A percentile compares a stretch with the other conserved stretches of the same genome.
Evolutionary conservation across 1,284 basidiomycete species (phyloP).

Genomic region (Moesziomyces antarcticus): DNA sequence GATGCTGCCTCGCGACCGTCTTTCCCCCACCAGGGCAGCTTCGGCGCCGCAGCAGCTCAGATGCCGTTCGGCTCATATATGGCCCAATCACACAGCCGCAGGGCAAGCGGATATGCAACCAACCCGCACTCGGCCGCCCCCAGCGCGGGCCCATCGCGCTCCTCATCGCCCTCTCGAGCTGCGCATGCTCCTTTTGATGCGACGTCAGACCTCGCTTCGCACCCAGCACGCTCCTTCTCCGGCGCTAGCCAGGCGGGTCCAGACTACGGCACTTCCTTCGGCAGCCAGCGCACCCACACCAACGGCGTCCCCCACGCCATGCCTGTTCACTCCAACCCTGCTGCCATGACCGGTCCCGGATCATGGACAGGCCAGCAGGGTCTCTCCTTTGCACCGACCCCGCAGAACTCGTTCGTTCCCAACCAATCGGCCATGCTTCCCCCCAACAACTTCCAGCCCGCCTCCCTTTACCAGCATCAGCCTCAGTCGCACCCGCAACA

Average conservation of each 20-base stretch:
- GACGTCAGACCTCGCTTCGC: constrained; percentile 4
- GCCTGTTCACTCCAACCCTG: background rate
- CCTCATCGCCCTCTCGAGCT: constrained; percentile 37
- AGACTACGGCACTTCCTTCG: constrained; percentile 27
- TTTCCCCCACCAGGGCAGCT: constrained; percentile 25
- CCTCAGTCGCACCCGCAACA: constrained; percentile 15
- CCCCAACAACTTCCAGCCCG: constrained; percentile 7
- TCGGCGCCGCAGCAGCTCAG: constrained; percentile 18
- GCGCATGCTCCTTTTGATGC: constrained; percentile 7
- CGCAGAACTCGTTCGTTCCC: constrained; percentile 17
- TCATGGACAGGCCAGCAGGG: constrained; percentile 24
- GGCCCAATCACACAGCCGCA: constrained; percentile 22
- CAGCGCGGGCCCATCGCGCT: constrained; percentile 43
- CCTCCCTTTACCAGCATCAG: constrained; percentile 13
- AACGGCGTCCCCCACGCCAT: constrained; percentile 12
- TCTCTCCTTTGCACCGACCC: constrained; percentile 8
- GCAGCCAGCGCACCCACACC: constrained; percentile 21
- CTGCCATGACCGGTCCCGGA: constrained; percentile 10
- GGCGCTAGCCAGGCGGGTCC: constrained; percentile 4
- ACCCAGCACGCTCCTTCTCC: constrained; percentile 21
- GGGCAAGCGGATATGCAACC: constrained; percentile 36
- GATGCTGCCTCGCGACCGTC: constrained; percentile 16
- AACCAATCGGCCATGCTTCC: constrained; percentile 28
- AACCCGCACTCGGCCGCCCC: constrained; percentile 44
- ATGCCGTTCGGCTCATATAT: constrained; percentile 20